Conservation (phyloP, 495 filamentous ascomycete species). For the Hypoxylon trugodes region DNA sequence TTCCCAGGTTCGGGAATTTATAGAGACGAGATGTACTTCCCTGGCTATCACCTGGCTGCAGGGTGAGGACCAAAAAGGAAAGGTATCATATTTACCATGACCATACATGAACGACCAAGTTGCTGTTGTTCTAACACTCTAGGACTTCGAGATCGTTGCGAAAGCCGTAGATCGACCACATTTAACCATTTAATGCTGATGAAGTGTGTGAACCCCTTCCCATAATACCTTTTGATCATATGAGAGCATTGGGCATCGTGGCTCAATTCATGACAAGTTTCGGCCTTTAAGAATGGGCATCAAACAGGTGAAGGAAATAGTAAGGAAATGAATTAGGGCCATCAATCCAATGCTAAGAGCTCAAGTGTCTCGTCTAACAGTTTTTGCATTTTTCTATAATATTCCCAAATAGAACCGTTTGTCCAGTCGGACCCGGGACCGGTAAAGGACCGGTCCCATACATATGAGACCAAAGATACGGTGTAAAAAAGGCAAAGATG, state of each 20-base stretch:
- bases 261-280: constrained; percentile 16
- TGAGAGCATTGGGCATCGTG: constrained; percentile 23
- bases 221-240: constrained; percentile 17
- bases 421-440: constrained; percentile 26
- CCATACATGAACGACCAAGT: constrained; percentile 39
- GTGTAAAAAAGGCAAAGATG: constrained; percentile 7
- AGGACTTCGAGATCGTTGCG: constrained; percentile 6
- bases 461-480: not conserved
- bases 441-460: not conserved
- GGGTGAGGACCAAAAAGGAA: constrained; percentile 35
- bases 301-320: not conserved
- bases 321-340: constrained; percentile 6
- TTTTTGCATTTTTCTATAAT: not conserved
- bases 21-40: constrained; percentile 6
- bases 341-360: not conserved
- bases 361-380: not conserved
- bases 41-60: constrained; percentile 37
- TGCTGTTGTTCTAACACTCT: constrained; percentile 8
- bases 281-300: constrained; percentile 7
- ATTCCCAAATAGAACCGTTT: not conserved
- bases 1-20: constrained; percentile 30
- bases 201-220: constrained; percentile 11
- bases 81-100: constrained; percentile 27
- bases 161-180: constrained; percentile 10
- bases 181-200: constrained; percentile 7